Evolutionary conservation across 2,329 filamentous ascomycete species (phyloP).

Genomic region (Huntiella decipiens): DNA sequence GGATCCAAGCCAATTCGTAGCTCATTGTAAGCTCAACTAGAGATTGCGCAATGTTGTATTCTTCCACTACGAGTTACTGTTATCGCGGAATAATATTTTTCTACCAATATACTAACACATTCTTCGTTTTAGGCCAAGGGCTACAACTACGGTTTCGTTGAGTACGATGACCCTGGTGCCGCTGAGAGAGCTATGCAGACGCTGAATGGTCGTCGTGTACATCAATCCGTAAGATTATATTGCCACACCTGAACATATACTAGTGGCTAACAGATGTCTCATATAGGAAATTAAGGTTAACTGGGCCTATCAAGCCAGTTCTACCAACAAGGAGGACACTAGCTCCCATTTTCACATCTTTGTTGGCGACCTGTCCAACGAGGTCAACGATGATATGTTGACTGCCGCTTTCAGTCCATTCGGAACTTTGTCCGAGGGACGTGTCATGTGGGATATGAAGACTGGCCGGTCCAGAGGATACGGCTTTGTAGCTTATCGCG

Average conservation of each 20-base stretch:
- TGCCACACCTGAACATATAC: not conserved
- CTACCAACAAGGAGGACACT: constrained; percentile 83
- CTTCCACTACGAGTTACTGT: too few species aligned
- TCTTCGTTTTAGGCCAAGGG: constrained; percentile 55
- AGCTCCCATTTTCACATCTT: constrained; percentile 99
- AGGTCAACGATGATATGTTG: constrained; percentile 93
- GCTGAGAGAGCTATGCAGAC: constrained; percentile 96
- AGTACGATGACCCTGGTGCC: constrained; percentile 93
- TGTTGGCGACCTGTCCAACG: constrained; percentile 90
- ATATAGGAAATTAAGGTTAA: constrained; percentile 90
- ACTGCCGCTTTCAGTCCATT: constrained; percentile 90
- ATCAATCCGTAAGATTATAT: constrained; percentile 61
- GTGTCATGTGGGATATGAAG: constrained; percentile 99
- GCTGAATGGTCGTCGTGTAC: constrained; percentile 82
- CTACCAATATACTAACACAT: constrained; percentile 15
- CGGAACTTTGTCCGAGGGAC: constrained; percentile 86
- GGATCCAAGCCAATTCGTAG: too few species aligned
- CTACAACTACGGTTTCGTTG: constrained; percentile 97
- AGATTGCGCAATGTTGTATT: too few species aligned
- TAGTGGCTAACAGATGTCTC: not conserved
- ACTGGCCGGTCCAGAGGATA: constrained; percentile 93
- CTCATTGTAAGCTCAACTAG: too few species aligned
- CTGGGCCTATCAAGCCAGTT: constrained; percentile 98
- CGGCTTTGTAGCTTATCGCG: constrained; percentile 92
- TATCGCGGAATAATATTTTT: too few species aligned